These are phyloP conservation scores for Haberlea rhodopensis DNA, from an alignment of 257 asterid genomes.

Conservation along the genomic window DNA sequence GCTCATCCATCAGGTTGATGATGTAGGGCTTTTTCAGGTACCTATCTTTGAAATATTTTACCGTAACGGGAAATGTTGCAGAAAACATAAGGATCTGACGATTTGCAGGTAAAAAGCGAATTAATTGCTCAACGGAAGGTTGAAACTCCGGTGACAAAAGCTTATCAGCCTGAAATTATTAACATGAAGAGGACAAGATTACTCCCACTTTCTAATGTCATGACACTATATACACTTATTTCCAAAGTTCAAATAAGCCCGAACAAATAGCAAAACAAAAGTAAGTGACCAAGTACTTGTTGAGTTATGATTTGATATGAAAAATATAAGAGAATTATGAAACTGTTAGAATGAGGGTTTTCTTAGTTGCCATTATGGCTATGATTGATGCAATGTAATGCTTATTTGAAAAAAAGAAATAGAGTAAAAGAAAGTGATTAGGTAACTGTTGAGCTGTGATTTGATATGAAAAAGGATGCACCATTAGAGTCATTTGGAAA, in stretches of 20 bases:
- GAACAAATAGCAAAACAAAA: not conserved
- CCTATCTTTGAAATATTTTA: constrained; percentile 79
- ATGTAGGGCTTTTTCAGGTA: constrained; percentile 67
- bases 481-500: too few relatives aligned
- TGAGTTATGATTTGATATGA: too few relatives aligned
- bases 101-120: constrained; percentile 59
- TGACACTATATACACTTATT: constrained; percentile 14
- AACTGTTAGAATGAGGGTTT: not conserved
- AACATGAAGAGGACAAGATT: constrained; percentile 17
- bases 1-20: constrained; percentile 89
- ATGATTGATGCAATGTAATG: too few relatives aligned
- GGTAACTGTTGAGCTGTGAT: too few relatives aligned
- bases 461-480: too few relatives aligned
- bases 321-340: constrained; percentile 12
- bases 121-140: constrained; percentile 78
- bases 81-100: constrained; percentile 93
- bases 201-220: constrained; percentile 19
- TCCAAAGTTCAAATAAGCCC: not conserved
- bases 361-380: not conserved
- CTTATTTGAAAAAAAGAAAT: too few relatives aligned
- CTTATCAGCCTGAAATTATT: constrained; percentile 79
- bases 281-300: constrained; percentile 20
- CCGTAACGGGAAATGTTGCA: constrained; percentile 87
- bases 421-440: too few relatives aligned
- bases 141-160: constrained; percentile 91